Evolutionary conservation across 1,139 yeast species (phyloP).

Genomic region (Candida anutae): DNA sequence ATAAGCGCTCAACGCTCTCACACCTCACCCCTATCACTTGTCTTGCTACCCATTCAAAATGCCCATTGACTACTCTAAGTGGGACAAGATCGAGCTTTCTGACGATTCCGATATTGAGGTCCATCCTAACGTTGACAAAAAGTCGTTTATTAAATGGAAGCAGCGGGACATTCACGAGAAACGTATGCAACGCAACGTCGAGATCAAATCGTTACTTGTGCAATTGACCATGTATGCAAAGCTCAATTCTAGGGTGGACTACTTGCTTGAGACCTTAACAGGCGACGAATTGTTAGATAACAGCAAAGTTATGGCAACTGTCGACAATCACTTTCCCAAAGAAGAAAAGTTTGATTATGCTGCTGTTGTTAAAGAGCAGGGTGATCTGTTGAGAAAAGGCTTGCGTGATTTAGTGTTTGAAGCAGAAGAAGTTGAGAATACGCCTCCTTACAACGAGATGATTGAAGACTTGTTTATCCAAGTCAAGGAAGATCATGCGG

Average conservation of each 20-base stretch:
- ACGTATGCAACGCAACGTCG: conserved; percentile 69
- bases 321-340: conserved; percentile 47
- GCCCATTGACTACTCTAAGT: conserved; percentile 91
- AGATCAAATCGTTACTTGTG: conserved; percentile 65
- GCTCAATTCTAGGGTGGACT: conserved; percentile 66
- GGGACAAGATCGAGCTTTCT: conserved; percentile 94
- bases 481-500: conserved; percentile 49
- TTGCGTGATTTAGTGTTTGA: conserved; percentile 34
- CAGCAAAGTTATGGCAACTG: conserved; percentile 29
- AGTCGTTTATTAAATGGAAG: conserved; percentile 89
- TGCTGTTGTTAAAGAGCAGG: conserved; percentile 26
- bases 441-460: conserved; percentile 88
- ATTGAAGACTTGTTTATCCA: conserved; percentile 80
- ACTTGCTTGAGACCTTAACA: conserved; percentile 35
- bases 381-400: conserved; percentile 34
- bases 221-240: conserved; percentile 72
- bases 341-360: conserved; percentile 45
- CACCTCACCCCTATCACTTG: too few species aligned
- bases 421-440: conserved; percentile 50
- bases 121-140: conserved; percentile 96
- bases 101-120: conserved; percentile 97
- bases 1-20: too few species aligned
- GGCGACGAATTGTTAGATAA: conserved; percentile 37
- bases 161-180: conserved; percentile 96
- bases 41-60: too few species aligned